phyloP scores from a whole-genome alignment of 1,284 basidiomycete genomes.

The Heterobasidion parviporum region DNA sequence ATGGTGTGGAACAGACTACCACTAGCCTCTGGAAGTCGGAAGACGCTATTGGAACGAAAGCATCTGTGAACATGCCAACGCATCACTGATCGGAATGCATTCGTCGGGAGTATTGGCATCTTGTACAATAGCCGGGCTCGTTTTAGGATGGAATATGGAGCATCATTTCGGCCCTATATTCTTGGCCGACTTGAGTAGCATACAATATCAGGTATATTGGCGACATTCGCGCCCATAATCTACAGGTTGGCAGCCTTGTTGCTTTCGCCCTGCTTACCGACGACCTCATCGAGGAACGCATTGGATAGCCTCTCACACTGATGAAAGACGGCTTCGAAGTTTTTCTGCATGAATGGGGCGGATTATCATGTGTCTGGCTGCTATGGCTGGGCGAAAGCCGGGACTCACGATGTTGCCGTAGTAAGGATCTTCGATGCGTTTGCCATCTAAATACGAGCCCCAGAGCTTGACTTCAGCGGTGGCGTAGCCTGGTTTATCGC shows the following conservation, averaged over 20 bases:
- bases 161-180: too few species aligned
- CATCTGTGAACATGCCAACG: slow-evolving; percentile 80
- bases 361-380: background rate
- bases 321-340: slow-evolving; percentile 53
- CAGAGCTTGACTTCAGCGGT: slow-evolving; percentile 59
- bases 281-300: slow-evolving; percentile 63
- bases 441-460: slow-evolving; percentile 65
- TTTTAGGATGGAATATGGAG: too few species aligned
- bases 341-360: slow-evolving; percentile 25
- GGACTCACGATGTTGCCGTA: slow-evolving; percentile 56
- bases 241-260: background rate
- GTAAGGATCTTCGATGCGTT: slow-evolving; percentile 66
- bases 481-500: slow-evolving; percentile 44
- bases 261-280: background rate
- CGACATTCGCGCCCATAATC: too few species aligned
- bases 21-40: slow-evolving; percentile 80
- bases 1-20: slow-evolving; percentile 44
- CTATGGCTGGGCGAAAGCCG: background rate
- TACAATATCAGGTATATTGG: too few species aligned
- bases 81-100: slow-evolving; percentile 35
- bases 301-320: slow-evolving; percentile 61
- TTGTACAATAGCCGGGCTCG: background rate
- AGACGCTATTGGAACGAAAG: slow-evolving; percentile 70
- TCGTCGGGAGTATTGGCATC: background rate
- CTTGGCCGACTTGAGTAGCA: too few species aligned